These are phyloP conservation scores for Arxiozyma slooffiae DNA, from an alignment of 1,139 yeast genomes.

Conservation along the genomic window DNA sequence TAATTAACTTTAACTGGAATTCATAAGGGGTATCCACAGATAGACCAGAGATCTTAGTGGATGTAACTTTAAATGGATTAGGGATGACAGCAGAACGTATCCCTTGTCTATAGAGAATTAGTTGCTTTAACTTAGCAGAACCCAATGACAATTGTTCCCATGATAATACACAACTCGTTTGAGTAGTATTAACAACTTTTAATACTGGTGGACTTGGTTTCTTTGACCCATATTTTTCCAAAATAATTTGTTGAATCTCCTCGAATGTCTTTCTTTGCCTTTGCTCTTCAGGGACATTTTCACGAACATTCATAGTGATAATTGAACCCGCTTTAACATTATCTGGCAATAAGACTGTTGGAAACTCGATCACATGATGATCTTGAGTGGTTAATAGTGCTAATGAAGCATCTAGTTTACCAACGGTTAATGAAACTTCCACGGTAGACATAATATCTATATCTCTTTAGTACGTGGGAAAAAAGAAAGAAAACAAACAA, in stretches of 20 bases:
- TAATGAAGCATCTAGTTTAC: slow-evolving; percentile 88
- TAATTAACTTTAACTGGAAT: slow-evolving; percentile 70
- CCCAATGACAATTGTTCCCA: slow-evolving; percentile 88
- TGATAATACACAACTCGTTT: slow-evolving; percentile 86
- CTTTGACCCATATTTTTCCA: slow-evolving; percentile 59
- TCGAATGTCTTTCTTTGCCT: slow-evolving; percentile 52
- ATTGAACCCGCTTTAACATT: slow-evolving; percentile 93
- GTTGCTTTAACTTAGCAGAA: slow-evolving; percentile 66
- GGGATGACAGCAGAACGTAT: slow-evolving; percentile 84
- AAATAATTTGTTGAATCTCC: slow-evolving; percentile 62
- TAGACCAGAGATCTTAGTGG: slow-evolving; percentile 83
- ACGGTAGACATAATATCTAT: slow-evolving; percentile 16
- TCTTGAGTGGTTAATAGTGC: slow-evolving; percentile 84
- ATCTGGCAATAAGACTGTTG: slow-evolving; percentile 82
- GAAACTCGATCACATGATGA: slow-evolving; percentile 92
- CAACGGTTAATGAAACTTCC: slow-evolving; percentile 79
- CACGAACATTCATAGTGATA: slow-evolving; percentile 74
- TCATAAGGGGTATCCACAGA: slow-evolving; percentile 76
- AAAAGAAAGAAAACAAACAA: neutral
- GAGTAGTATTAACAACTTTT: slow-evolving; percentile 69
- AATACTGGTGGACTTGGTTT: slow-evolving; percentile 70
- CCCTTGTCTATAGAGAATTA: slow-evolving; percentile 57
- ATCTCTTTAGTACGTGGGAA: neutral
- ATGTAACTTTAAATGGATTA: slow-evolving; percentile 65
- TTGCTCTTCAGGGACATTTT: slow-evolving; percentile 61